Evolutionary conservation across 805 yeast genomes (phyloP).

Genomic region (Ogataea paradorogensis): DNA sequence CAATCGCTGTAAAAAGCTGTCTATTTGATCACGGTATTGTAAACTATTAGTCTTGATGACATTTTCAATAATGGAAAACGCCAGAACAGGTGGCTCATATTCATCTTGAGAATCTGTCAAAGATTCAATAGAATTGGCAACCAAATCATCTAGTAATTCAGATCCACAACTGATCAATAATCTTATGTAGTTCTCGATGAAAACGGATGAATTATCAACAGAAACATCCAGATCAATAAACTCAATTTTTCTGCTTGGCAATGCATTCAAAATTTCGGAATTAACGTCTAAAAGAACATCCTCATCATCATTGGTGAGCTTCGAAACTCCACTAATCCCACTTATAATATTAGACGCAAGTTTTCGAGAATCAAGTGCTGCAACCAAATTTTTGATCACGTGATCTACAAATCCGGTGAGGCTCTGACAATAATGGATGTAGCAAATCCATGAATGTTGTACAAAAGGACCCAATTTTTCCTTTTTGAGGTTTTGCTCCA

Average conservation of each 20-base stretch:
- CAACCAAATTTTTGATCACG: constrained; percentile 13
- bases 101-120: constrained; percentile 24
- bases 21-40: constrained; percentile 28
- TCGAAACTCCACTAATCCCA: constrained; percentile 12
- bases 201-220: constrained; percentile 12
- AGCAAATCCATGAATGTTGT: constrained; percentile 29
- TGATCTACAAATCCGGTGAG: constrained; percentile 4
- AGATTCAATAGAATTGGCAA: constrained; percentile 28
- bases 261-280: constrained; percentile 20
- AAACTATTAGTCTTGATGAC: constrained; percentile 25
- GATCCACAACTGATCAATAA: constrained; percentile 18
- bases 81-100: constrained; percentile 18
- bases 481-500: constrained; percentile 20
- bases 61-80: constrained; percentile 29
- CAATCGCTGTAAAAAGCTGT: constrained; percentile 33
- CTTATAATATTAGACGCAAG: constrained; percentile 11
- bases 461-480: constrained; percentile 26
- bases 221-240: constrained; percentile 13
- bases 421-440: constrained; percentile 14
- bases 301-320: constrained; percentile 16
- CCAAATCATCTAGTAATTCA: constrained; percentile 20
- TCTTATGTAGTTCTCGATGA: constrained; percentile 25
- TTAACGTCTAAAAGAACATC: constrained; percentile 25
- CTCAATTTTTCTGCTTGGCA: constrained; percentile 23
- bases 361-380: constrained; percentile 19